These are phyloP conservation scores for Aureobasidium uvarum DNA, from an alignment of 2,329 filamentous ascomycete species.

Conservation along the genomic window DNA sequence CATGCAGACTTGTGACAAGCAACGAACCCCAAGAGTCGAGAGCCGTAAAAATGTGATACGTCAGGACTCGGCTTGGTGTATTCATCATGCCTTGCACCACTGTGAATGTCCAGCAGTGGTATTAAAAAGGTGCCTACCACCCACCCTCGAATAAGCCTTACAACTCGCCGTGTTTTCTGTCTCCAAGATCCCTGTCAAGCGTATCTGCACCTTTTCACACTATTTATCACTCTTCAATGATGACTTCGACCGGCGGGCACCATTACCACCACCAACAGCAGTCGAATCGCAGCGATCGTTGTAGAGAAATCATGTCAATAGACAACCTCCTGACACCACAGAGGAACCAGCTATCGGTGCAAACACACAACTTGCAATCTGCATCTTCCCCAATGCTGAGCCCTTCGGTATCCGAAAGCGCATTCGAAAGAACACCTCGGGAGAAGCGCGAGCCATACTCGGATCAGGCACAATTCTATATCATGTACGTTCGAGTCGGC, in stretches of 20 bases:
- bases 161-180: neutral
- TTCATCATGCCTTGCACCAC: constrained; percentile 24
- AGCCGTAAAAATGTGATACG: constrained; percentile 24
- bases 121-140: constrained; percentile 16
- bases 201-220: neutral
- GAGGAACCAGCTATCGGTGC: constrained; percentile 5
- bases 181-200: neutral
- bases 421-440: constrained; percentile 23
- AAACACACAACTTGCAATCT: constrained; percentile 4
- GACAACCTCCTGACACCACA: constrained; percentile 23
- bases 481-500: constrained; percentile 34
- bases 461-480: constrained; percentile 40
- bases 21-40: constrained; percentile 19
- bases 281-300: constrained; percentile 12
- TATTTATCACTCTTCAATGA: constrained; percentile 16
- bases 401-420: neutral
- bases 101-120: neutral
- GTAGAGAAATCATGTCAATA: constrained; percentile 26
- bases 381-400: neutral
- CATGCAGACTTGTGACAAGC: constrained; percentile 25
- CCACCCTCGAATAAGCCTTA: neutral
- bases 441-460: constrained; percentile 33
- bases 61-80: constrained; percentile 24
- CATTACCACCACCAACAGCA: constrained; percentile 21
- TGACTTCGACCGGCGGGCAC: constrained; percentile 1